Evolutionary conservation across 2,329 filamentous ascomycete genomes (phyloP), one percentile per base, ranked within the genome.

Genomic region (Ilyonectria mors-panacis): DNA sequence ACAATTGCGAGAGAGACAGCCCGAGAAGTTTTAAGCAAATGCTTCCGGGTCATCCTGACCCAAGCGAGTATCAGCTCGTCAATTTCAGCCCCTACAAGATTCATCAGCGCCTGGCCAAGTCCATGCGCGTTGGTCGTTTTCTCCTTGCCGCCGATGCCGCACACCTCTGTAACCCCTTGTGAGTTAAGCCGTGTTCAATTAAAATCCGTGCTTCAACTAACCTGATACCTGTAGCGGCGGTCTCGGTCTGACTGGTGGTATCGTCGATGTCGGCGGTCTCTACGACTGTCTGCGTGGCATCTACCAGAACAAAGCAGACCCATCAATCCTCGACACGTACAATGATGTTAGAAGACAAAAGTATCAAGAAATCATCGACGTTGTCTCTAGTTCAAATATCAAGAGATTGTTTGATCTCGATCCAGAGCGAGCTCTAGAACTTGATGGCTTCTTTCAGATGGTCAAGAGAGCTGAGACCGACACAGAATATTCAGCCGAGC

Each of bases 181-280:
- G 21, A 53, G 68, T 19, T 9, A 17, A 1, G 3, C 12, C 7
- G 9, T n/a, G 4, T 28, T 17, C 30, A 3, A 47, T 15, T 48
- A 12, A 33, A 33, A 30, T 19, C 4, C 26, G 4, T 19, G 12
- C n/a, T 39, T 19, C 23, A 26, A 17, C 57, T 44, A 6, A 53
- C 13, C 1, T 26, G 7, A 15, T 4, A 4, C 26, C 56, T 47
- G 13, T 13, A 69, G 85, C 78, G 89, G 89, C 51, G 89, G 89
- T 0, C 80, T 91, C 17, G 89, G 89, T 1, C 85, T 91, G 56
- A 91, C 88, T 0, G 88, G 89, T 6, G 89, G 89, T 0, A 88
- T 92, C 61, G 87, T 88, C n/a, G 89, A 91, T 70, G 84, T 89
- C 3, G 89, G 87, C 12, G 87, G 88, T 0, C 82, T 92, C 6